Conservation (phyloP, 2,329 filamentous ascomycete species). For the Aspergillus felis region DNA sequence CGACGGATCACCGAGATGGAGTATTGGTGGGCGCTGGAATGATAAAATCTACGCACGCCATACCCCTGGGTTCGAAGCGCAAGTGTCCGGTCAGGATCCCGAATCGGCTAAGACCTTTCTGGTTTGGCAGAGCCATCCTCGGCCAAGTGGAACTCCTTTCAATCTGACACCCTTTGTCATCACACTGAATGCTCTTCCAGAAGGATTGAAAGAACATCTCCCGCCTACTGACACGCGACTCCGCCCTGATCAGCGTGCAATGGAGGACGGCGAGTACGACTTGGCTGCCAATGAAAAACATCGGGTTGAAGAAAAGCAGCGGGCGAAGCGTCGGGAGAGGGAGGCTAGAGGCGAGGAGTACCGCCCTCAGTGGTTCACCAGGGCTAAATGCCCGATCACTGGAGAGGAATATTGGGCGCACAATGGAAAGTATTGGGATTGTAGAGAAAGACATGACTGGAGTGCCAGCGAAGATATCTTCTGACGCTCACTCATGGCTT, state of each 20-base stretch:
- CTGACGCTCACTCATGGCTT: background rate
- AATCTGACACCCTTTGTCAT: slow-evolving; percentile 95
- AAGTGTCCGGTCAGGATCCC: slow-evolving; percentile 52
- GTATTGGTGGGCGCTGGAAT: slow-evolving; percentile 93
- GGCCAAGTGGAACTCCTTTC: slow-evolving; percentile 84
- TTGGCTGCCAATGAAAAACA: slow-evolving; percentile 92
- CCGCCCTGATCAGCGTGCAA: slow-evolving; percentile 89
- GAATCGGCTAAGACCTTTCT: slow-evolving; percentile 71
- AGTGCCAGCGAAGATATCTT: slow-evolving; percentile 73
- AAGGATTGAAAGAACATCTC: slow-evolving; percentile 70
- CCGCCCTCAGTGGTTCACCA: slow-evolving; percentile 77
- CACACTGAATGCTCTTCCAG: slow-evolving; percentile 86
- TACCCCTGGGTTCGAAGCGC: slow-evolving; percentile 81
- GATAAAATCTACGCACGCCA: slow-evolving; percentile 92
- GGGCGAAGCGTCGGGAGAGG: slow-evolving; percentile 66
- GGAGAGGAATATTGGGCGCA: slow-evolving; percentile 90
- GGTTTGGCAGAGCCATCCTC: slow-evolving; percentile 83
- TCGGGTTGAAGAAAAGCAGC: slow-evolving; percentile 85
- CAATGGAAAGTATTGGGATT: slow-evolving; percentile 83
- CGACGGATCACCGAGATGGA: slow-evolving; percentile 77
- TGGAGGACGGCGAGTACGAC: slow-evolving; percentile 98
- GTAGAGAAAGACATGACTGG: slow-evolving; percentile 61
- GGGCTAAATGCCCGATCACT: slow-evolving; percentile 68
- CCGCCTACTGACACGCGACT: slow-evolving; percentile 93
- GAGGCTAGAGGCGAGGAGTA: slow-evolving; percentile 81